Base-by-base conservation (phyloP, 805 yeast species). In the Candida succiphila region DNA sequence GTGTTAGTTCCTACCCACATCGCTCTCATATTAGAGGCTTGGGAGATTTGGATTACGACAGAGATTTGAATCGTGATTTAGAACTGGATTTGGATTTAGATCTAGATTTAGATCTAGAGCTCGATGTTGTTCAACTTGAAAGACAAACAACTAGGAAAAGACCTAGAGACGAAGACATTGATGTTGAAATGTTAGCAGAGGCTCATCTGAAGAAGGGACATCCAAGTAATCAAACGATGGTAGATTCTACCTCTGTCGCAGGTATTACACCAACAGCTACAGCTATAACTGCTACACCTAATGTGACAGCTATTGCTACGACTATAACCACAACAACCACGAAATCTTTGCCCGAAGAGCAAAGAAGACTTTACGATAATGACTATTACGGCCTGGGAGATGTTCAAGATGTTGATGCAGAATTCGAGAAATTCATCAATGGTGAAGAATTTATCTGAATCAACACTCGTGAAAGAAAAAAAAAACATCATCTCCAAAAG, bases 361-460 rank as follows among this genome's bases (percentile, higher is more conserved):
- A 10, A 7, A 21, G 23, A 8, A 21, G 23, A 8, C 10, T 21
- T 8, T 30, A 25, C 14, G 36, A 21, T 25, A 24, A 25, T 20
- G 31, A 19, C 19, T 25, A 29, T 29, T 24, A 15, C 16, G 35
- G n/a, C n/a, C 16, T 34, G 30, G 39, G 27, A 14, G 27, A 25
- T 34, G 17, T 18, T 27, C 29, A 18, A 24, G 34, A 18, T 27
- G 52, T 51, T 24, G 54, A 53, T 29, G 33, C 44, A 29, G 56
- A 49, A 30, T 52, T 50, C 40, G 56, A 53, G 29, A 48, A 39
- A 27, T 53, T 52, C 32, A 45, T 53, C 20, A 49, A 46, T 29
- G 56, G 56, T 17, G 45, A 42, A 7, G 7, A 21, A 21, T 10
- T 10, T 21, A 10, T 7, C 23, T 21, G n/a, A n/a, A n/a, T n/a